Conservation (phyloP, 176 grass and related monocot species). For the Cocos nucifera region DNA sequence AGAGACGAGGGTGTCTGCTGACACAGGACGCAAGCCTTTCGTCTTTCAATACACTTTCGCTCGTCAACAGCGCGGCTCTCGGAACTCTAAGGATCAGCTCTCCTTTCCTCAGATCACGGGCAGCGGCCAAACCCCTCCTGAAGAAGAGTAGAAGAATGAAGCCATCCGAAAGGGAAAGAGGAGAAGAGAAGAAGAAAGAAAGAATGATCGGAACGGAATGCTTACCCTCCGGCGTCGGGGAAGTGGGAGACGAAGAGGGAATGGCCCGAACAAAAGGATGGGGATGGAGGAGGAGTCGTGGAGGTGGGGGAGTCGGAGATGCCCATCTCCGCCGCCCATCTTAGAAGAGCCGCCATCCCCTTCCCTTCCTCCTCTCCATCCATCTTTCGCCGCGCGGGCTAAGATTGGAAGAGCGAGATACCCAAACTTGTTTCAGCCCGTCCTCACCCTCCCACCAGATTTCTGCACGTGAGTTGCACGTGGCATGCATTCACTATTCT, state of each 20-base stretch:
- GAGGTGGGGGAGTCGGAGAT: constrained; percentile 42
- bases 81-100: constrained; percentile 71
- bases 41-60: constrained; percentile 45
- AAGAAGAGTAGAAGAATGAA: neutral
- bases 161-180: neutral
- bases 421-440: no score
- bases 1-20: constrained; percentile 30
- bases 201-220: neutral
- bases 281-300: neutral
- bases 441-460: no score
- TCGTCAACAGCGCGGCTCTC: constrained; percentile 59
- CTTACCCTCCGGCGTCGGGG: constrained; percentile 68
- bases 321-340: constrained; percentile 65
- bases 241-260: constrained; percentile 57
- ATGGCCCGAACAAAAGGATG: constrained; percentile 38
- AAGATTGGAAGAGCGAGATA: no score
- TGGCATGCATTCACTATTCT: no score
- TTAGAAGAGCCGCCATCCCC: constrained; percentile 50
- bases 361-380: constrained; percentile 2
- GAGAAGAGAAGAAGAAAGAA: neutral
- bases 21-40: constrained; percentile 32
- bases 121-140: constrained; percentile 81
- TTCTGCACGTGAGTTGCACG: no score
- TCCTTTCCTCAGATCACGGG: constrained; percentile 46
- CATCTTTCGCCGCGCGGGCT: no score